Conservation (phyloP, 2,329 filamentous ascomycete genomes). For the Cladosporium sp. region DNA sequence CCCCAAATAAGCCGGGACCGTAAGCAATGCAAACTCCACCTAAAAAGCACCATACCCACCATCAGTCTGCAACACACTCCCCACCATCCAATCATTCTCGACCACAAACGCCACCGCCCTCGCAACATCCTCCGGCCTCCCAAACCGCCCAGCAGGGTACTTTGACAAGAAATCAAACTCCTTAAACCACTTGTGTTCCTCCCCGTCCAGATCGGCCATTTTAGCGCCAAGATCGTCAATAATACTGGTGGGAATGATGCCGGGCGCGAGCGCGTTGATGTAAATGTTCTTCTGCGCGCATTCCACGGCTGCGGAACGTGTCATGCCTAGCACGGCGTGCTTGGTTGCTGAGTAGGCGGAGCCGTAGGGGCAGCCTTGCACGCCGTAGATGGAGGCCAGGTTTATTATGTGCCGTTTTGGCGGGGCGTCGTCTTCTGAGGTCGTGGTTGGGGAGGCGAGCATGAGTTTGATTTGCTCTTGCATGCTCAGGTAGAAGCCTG, state of each 20-base stretch:
- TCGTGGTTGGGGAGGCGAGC: constrained; percentile 37
- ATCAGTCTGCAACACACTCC: constrained; percentile 2
- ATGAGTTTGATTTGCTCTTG: constrained; percentile 39
- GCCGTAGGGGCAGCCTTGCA: constrained; percentile 37
- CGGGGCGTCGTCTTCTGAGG: constrained; percentile 31
- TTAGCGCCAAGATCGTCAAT: neutral
- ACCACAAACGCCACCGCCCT: constrained; percentile 7
- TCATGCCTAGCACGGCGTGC: constrained; percentile 39
- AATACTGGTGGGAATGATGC: constrained; percentile 9
- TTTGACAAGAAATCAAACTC: neutral
- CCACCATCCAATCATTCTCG: constrained; percentile 11
- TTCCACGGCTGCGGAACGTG: constrained; percentile 30
- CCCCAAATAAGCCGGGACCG: neutral
- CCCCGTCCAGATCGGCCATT: neutral
- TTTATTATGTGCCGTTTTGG: constrained; percentile 36
- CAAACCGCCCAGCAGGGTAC: constrained; percentile 8
- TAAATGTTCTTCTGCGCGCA: constrained; percentile 18
- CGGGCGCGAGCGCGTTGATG: constrained; percentile 26
- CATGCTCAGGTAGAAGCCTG: constrained; percentile 19
- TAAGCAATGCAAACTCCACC: neutral
- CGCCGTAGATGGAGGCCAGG: constrained; percentile 36
- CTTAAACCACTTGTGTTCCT: constrained; percentile 1
- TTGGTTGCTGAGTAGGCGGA: constrained; percentile 34
- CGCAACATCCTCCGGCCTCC: constrained; percentile 2
- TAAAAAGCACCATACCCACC: neutral